Evolutionary conservation across 1,139 yeast species (phyloP).

Genomic region (Protomyces inundatus): DNA sequence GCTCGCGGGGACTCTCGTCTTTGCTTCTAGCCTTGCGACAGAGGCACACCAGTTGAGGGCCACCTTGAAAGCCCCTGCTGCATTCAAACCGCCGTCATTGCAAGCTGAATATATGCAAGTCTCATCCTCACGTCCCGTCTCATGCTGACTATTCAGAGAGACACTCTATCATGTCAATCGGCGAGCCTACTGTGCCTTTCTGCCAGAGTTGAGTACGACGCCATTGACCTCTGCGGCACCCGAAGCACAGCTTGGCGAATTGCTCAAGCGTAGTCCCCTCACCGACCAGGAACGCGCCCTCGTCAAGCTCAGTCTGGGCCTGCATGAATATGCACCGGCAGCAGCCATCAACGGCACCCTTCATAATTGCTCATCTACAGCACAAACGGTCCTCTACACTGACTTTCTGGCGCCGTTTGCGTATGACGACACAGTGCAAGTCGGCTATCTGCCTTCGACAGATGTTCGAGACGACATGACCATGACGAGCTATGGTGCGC

Average conservation of each 20-base stretch:
- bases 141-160: conserved; percentile 41
- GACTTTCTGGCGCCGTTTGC: conserved; percentile 9
- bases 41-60: conserved; percentile 13
- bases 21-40: background rate
- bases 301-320: conserved; percentile 32
- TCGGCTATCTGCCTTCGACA: conserved; percentile 2
- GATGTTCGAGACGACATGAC: background rate
- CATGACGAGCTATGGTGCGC: conserved; percentile 64
- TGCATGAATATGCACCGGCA: conserved; percentile 35
- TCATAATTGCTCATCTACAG: conserved; percentile 40
- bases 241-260: background rate
- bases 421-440: background rate
- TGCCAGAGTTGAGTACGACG: conserved; percentile 42
- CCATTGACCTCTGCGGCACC: conserved; percentile 18
- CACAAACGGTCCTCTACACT: conserved; percentile 34
- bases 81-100: conserved; percentile 4
- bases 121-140: background rate
- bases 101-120: background rate
- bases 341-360: conserved; percentile 36
- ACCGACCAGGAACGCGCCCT: conserved; percentile 7
- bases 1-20: background rate
- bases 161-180: conserved; percentile 50
- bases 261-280: background rate
- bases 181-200: conserved; percentile 47
- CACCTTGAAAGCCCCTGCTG: conserved; percentile 2